phyloP scores from a whole-genome alignment of 257 asterid species.

The Solanum neorickii region DNA sequence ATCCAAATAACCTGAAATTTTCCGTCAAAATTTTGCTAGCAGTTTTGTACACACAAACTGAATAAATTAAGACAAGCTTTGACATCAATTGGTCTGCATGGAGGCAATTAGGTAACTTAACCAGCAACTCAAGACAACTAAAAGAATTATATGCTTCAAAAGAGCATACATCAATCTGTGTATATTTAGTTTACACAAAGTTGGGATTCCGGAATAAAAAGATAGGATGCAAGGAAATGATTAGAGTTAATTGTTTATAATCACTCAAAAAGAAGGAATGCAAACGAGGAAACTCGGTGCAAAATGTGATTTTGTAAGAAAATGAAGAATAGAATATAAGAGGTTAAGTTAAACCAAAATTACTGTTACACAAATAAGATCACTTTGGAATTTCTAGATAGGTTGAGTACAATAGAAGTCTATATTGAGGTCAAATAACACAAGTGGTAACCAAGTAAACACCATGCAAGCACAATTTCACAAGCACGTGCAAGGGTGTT shows the following conservation, averaged over 20 bases:
- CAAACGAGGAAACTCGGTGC: background rate
- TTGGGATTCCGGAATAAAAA: background rate
- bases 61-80: background rate
- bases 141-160: background rate
- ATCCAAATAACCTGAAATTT: conserved; percentile 69
- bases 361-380: background rate
- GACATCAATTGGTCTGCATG: background rate
- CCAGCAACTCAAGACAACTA: background rate
- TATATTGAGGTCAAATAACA: background rate
- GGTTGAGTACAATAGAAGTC: background rate
- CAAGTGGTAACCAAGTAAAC: background rate
- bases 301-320: background rate
- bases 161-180: background rate
- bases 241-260: background rate
- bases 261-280: background rate
- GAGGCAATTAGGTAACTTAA: background rate
- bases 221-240: background rate
- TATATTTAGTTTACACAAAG: background rate
- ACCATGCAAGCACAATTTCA: background rate
- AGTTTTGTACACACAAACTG: background rate
- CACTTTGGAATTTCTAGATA: background rate
- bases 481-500: background rate
- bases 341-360: background rate
- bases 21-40: background rate
- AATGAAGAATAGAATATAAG: background rate